phyloP scores from a whole-genome alignment of 495 filamentous ascomycete genomes.

The Penicillium nucicola region DNA sequence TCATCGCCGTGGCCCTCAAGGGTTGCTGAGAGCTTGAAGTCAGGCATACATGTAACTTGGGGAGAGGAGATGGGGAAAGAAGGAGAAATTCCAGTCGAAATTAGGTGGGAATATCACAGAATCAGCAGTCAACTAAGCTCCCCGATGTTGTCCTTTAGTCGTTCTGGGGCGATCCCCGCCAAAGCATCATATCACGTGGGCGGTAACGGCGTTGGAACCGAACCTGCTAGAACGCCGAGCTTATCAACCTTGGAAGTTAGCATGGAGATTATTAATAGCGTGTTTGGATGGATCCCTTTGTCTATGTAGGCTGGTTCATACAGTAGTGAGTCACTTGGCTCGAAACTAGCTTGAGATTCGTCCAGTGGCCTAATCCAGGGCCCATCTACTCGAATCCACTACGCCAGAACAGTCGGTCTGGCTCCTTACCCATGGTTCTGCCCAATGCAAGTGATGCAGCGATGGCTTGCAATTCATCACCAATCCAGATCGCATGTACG shows the following conservation, averaged over 20 bases:
- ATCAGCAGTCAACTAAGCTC: constrained; percentile 9
- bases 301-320: not conserved
- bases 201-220: constrained; percentile 29
- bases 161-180: constrained; percentile 24
- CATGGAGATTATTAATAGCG: no score
- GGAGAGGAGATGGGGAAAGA: not conserved
- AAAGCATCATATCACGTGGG: constrained; percentile 37
- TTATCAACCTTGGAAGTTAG: not conserved
- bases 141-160: constrained; percentile 26
- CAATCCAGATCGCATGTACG: not conserved
- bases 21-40: constrained; percentile 81
- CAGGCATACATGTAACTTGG: constrained; percentile 46
- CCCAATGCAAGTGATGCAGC: not conserved
- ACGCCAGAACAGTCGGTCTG: not conserved
- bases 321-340: not conserved
- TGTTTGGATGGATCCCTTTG: no score
- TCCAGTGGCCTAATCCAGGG: no score
- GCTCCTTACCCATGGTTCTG: not conserved
- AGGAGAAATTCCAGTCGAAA: not conserved
- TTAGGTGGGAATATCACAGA: not conserved
- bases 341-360: not conserved
- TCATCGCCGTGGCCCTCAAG: constrained; percentile 79
- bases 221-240: constrained; percentile 24
- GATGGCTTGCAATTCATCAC: not conserved
- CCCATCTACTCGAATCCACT: not conserved